Evolutionary conservation across 495 filamentous ascomycete genomes (phyloP).

Genomic region (Staphylotrichum longicolle): DNA sequence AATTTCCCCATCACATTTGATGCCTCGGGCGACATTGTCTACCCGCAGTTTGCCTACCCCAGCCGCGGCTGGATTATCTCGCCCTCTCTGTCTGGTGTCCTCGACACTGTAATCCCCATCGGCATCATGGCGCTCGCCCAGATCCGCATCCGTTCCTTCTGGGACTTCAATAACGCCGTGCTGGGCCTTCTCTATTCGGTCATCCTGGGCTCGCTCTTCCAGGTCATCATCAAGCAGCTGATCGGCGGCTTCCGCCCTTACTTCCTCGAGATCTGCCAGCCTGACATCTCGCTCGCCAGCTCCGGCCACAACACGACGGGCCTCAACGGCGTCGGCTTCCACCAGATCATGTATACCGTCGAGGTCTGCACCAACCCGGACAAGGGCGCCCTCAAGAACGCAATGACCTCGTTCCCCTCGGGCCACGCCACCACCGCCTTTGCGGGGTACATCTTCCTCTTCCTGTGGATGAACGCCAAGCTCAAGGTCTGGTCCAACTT

Average conservation of each 20-base stretch:
- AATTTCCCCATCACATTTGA: slow-evolving; percentile 37
- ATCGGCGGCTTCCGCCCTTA: slow-evolving; percentile 46
- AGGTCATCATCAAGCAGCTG: slow-evolving; percentile 42
- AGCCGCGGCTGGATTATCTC: slow-evolving; percentile 61
- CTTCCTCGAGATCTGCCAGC: slow-evolving; percentile 57
- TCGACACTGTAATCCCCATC: slow-evolving; percentile 56
- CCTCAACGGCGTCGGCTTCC: slow-evolving; percentile 46
- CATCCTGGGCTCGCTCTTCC: slow-evolving; percentile 56
- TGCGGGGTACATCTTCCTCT: slow-evolving; percentile 55
- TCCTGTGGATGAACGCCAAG: slow-evolving; percentile 65
- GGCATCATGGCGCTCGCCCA: slow-evolving; percentile 56
- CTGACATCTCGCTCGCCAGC: slow-evolving; percentile 42
- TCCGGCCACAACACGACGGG: slow-evolving; percentile 28
- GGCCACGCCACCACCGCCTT: slow-evolving; percentile 61
- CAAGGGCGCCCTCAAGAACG: slow-evolving; percentile 50
- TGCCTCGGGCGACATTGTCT: slow-evolving; percentile 57
- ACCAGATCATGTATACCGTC: slow-evolving; percentile 48
- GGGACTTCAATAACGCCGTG: slow-evolving; percentile 63
- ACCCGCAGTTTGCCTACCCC: slow-evolving; percentile 61
- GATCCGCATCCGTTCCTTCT: slow-evolving; percentile 61
- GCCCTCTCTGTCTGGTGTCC: slow-evolving; percentile 56
- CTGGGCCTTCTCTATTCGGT: slow-evolving; percentile 60
- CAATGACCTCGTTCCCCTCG: slow-evolving; percentile 50
- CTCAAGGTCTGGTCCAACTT: slow-evolving; percentile 60
- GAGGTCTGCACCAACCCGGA: slow-evolving; percentile 50